Base-by-base conservation (phyloP, 352 stramenopile genomes). In the Pelagophyceae sp. region DNA sequence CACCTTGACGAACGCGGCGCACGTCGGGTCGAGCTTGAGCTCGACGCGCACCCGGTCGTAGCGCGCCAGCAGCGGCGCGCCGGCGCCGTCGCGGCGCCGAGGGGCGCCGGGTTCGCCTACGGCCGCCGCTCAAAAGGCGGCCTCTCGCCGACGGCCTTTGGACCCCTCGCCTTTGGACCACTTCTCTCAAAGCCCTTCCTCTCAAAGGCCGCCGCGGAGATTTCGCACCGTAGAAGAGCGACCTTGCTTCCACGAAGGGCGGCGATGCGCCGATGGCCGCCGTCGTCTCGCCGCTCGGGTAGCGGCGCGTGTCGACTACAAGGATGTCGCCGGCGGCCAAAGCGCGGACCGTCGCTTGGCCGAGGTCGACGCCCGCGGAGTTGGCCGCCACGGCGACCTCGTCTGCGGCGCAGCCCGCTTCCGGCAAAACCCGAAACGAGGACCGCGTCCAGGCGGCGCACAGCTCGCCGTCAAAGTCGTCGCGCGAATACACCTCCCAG, bases 381-480 rank as follows among this genome's bases (percentile, higher is more conserved):
- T 15, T 19, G 6, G 19, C 19, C 19, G 35, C 6, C 19, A 72
- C 64, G 31, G 64, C 64, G 32, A 72, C 64, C 11, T 72, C 64
- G 64, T 72, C 64, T 11, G 64, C 64, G 32, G 64, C 64, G 35
- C 64, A 72, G 31, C 64, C 64, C 6, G 64, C 64, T n/a, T 72
- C 64, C 31, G 64, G 64, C 11, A 51, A 15, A 19, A 72, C 64
- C 31, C 32, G 6, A 40, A 72, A 40, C 3, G 32, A 15, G 31
- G 32, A 33, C 35, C 64, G 64, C 19, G 15, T 38, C 64, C 64
- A 72, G 23, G 58, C 29, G 5, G 23, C 15, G n/a, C n/a, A n/a
- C 23, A 54, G 11, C 45, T 11, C 45, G 45, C 45, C 45, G 45
- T 54, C 45, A 23, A 54, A 23, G 45, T 54, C 45, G 5, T 67